Percentiles rank a stretch among this genome's conserved stretches.
phyloP scores from a whole-genome alignment of 2,329 filamentous ascomycete species.

The Chrysoporthe cubensis region DNA sequence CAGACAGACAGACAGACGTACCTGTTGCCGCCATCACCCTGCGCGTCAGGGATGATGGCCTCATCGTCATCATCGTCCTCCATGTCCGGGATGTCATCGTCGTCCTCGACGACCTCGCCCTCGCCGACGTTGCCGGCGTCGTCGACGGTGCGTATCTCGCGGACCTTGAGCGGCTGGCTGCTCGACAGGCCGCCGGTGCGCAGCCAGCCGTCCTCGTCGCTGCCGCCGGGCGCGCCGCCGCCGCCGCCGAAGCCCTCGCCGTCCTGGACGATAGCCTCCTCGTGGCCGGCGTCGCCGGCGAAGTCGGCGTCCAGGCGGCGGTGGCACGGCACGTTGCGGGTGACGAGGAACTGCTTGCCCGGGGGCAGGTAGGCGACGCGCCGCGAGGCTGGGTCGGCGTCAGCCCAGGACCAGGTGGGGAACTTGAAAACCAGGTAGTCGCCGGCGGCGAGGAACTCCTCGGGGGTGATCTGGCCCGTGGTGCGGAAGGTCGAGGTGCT shows the following conservation, averaged over 20 bases:
- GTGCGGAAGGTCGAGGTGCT: constrained; percentile 92
- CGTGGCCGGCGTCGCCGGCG: constrained; percentile 81
- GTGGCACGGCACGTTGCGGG: constrained; percentile 91
- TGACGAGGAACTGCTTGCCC: constrained; percentile 94
- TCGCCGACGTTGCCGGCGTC: constrained; percentile 87
- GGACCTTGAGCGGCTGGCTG: constrained; percentile 74
- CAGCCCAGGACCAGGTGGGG: constrained; percentile 95
- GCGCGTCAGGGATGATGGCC: constrained; percentile 85
- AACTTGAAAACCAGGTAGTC: constrained; percentile 99
- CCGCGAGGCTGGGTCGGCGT: constrained; percentile 79
- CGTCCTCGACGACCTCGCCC: constrained; percentile 64
- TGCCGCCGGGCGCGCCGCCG: constrained; percentile 42
- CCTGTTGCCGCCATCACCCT: constrained; percentile 52
- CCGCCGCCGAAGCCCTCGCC: constrained; percentile 64
- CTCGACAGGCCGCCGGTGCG: constrained; percentile 80
- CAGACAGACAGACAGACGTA: constrained; percentile 32
- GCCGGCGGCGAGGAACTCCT: constrained; percentile 93
- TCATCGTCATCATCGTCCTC: constrained; percentile 97
- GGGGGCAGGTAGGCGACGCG: constrained; percentile 80
- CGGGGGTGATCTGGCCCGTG: constrained; percentile 94
- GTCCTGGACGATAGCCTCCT: constrained; percentile 84
- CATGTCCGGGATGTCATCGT: constrained; percentile 95
- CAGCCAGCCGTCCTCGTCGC: constrained; percentile 88
- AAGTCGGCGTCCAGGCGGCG: constrained; percentile 92
- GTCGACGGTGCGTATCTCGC: constrained; percentile 85